A percentile compares a stretch with the other conserved stretches of the same genome.
These are phyloP conservation scores for Aspergillus diversus DNA, from an alignment of 495 filamentous ascomycete genomes.

Conservation along the genomic window DNA sequence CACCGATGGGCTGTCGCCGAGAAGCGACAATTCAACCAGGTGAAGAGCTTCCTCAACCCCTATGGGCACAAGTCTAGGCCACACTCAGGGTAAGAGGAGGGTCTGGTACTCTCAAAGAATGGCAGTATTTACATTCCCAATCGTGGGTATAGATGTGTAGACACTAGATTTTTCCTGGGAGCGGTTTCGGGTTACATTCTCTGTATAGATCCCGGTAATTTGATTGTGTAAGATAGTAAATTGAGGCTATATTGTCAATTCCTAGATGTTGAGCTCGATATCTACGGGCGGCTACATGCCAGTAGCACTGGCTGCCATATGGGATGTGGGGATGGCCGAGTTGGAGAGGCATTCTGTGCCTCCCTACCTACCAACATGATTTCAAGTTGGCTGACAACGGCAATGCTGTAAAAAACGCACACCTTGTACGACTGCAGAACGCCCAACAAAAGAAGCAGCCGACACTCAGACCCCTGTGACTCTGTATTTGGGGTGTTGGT, in stretches of 20 bases:
- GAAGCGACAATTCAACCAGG: slow-evolving; percentile 41
- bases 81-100: not conserved
- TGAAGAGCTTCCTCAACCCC: slow-evolving; percentile 59
- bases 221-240: slow-evolving; percentile 6
- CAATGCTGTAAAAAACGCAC: too few relatives aligned
- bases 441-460: too few relatives aligned
- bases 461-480: too few relatives aligned
- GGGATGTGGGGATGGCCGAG: too few relatives aligned
- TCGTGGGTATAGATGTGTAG: not conserved
- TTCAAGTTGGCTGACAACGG: too few relatives aligned
- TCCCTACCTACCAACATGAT: too few relatives aligned
- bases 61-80: slow-evolving; percentile 62
- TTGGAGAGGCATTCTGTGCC: too few relatives aligned
- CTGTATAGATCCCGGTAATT: not conserved
- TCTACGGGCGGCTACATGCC: not conserved
- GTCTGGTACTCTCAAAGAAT: not conserved
- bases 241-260: slow-evolving; percentile 5
- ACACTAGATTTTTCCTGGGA: not conserved
- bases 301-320: not conserved
- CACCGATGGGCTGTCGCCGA: slow-evolving; percentile 25
- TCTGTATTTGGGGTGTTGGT: too few relatives aligned
- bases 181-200: slow-evolving; percentile 1
- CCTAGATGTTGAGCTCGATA: not conserved
- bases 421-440: too few relatives aligned
- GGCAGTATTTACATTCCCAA: not conserved